Percentiles rank a stretch among this genome's conserved stretches.
phyloP scores from a whole-genome alignment of 2,329 filamentous ascomycete genomes.

The Trichophyton benhamiae region DNA sequence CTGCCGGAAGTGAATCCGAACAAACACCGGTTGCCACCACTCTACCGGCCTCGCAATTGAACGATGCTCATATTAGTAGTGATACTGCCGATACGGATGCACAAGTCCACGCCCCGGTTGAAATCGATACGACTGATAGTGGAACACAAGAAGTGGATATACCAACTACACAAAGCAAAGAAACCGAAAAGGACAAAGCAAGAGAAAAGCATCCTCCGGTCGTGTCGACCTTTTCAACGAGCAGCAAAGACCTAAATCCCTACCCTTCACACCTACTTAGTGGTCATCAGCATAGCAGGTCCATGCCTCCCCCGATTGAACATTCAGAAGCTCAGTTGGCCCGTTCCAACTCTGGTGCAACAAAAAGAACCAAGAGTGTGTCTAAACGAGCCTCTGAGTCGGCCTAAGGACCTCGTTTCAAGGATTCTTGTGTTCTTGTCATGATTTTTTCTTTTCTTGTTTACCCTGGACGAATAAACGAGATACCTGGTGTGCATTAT shows the following conservation, averaged over 20 bases:
- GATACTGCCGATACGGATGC: background rate
- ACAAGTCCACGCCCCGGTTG: background rate
- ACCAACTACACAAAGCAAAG: background rate
- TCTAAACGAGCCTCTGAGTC: constrained; percentile 10
- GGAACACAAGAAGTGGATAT: background rate
- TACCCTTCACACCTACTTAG: constrained; percentile 33
- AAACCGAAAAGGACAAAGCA: constrained; percentile 8
- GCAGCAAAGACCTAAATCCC: constrained; percentile 38
- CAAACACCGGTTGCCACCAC: constrained; percentile 22
- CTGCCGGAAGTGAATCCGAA: constrained; percentile 15
- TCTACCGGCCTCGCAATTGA: background rate
- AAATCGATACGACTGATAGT: background rate
- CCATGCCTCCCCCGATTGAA: constrained; percentile 18
- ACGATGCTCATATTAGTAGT: background rate
- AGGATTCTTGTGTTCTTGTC: background rate
- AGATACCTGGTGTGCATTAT: constrained; percentile 2
- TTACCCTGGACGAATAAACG: background rate
- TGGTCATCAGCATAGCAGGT: constrained; percentile 17
- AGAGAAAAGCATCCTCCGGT: constrained; percentile 32
- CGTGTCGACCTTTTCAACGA: constrained; percentile 41
- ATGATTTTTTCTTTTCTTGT: background rate
- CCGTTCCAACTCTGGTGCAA: constrained; percentile 11
- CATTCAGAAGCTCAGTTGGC: constrained; percentile 15
- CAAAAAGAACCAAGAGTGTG: constrained; percentile 13
- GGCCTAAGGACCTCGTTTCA: background rate